These are phyloP conservation scores for Alternaria alternata DNA, from an alignment of 2,329 filamentous ascomycete genomes.

Conservation along the genomic window DNA sequence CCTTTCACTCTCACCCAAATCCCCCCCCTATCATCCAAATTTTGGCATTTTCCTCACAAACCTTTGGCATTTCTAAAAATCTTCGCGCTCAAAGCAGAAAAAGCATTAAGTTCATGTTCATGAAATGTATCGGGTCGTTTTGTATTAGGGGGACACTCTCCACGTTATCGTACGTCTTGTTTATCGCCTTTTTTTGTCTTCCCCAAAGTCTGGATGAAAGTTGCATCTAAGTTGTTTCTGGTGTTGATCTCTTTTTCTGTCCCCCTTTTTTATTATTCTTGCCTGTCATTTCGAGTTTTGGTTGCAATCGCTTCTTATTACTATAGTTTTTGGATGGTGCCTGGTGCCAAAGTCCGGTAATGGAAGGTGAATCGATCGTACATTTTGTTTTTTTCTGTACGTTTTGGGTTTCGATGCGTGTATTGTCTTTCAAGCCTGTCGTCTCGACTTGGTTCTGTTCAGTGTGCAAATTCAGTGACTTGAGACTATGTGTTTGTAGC, in stretches of 20 bases:
- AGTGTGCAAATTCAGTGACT: too few relatives aligned
- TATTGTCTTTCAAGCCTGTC: too few relatives aligned
- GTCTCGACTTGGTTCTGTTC: too few relatives aligned
- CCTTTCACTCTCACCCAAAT: constrained; percentile 21
- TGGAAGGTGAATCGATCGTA: not conserved
- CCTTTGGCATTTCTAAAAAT: too few relatives aligned
- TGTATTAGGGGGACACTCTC: too few relatives aligned
- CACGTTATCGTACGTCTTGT: too few relatives aligned
- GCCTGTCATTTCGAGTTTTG: not conserved
- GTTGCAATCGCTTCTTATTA: not conserved
- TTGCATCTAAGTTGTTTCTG: not conserved
- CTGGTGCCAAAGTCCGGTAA: not conserved
- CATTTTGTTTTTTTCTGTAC: not conserved
- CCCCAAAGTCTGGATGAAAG: not conserved
- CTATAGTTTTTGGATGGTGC: constrained; percentile 1
- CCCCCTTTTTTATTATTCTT: not conserved
- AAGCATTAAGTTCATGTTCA: too few relatives aligned
- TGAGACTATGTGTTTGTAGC: too few relatives aligned
- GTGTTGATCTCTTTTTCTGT: not conserved
- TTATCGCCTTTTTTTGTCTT: too few relatives aligned
- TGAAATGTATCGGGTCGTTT: too few relatives aligned
- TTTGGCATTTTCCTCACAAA: too few relatives aligned
- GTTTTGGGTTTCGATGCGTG: not conserved
- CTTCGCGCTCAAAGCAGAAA: too few relatives aligned
- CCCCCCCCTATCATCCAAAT: not conserved